Base-by-base conservation (phyloP, 2,329 filamentous ascomycete species). In the Fusarium nanum region DNA sequence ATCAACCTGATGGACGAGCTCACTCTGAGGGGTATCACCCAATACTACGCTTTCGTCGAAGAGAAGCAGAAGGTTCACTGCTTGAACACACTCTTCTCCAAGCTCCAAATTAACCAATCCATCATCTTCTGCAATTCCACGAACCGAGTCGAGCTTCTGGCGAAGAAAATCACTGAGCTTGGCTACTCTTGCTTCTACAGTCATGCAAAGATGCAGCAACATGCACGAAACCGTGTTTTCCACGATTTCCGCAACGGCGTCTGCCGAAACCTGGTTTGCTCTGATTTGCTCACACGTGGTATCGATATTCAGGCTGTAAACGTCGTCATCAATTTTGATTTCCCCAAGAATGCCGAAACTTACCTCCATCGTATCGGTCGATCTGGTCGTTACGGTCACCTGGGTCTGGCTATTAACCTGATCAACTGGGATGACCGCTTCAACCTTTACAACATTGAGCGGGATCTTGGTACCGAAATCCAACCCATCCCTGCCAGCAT, bases 51-150 rank as follows among this genome's bases (percentile, higher is more conserved):
- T 44, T 99, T 98, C 74, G 97, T 99, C 55, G 96, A 99, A 82
- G 96, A 99, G 83, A 98, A 98, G 84, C 93, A 98, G 80, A 99
- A 99, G 84, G 96, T 99, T 22, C 97, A 99, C 83, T 99, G 96
- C 81, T 84, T 99, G 72, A 99, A 99, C 85, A 99, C 96, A 1
- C 91, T 99, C 70, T 99, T 99, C 86, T 98, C 94, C 75, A 97
- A 98, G 83, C 89, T 99, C 18, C 95, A 99, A 82, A 99, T 99
- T 84, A 99, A 99, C 83, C 96, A 99, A 85, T 99, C 97, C 68
- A 99, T 99, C 84, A 99, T 99, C 80, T 99, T 99, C 85, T 99
- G 96, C 84, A 99, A 99, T 83, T 99, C 96, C 42, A 99, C 96
- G 56, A 98, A 98, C 81, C 93, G 96, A 72, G 96, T 99, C 66